Evolutionary conservation across 139 green algal genomes (phyloP), one percentile per base, ranked within the genome.

Genomic region (Chlorella sorokiniana): DNA sequence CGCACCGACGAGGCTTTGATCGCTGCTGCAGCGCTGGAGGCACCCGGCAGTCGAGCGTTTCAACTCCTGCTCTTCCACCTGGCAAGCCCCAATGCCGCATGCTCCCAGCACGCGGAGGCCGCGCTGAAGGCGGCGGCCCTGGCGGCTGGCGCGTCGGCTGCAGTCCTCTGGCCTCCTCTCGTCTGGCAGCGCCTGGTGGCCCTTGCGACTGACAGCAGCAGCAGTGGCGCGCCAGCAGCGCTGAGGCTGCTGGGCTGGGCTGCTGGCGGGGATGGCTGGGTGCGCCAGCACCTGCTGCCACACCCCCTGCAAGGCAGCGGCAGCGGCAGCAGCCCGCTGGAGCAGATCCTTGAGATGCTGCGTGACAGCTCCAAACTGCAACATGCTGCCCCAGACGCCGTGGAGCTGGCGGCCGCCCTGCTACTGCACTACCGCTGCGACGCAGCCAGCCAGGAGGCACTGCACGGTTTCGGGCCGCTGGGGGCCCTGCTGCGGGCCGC

Each of bases 231-330:
- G 1, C 2, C 48, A 6, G 41, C 62, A 11, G 62, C 74, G 38
- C 29, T 81, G 54, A 56, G 48, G 69, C 71, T 84, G 79, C 59
- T 84, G 71, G 52, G 4, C 11, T 84, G 81, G 72, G 51, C 72
- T 18, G 70, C 72, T 6, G 45, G 16, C 27, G 33, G 51, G 31
- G 79, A 84, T 29, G 9, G 31, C 0, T 84, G 67, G 67, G 79
- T 79, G 16, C 31, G 65, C 3, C 22, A 52, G 10, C 67, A 84
- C 59, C 42, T 84, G 22, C 38, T 84, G 45, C 14, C 48, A 20
- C 65, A 79, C 45, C 79, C 70, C 0, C 76, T 82, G 31, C 33
- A 33, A 42, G 73, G 18, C 4, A 20, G 27, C 20, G 25, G 33
- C 2, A 35, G 22, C 35, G 35, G 9, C 33, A 3, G 25, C n/a